These are phyloP conservation scores for Tolypocladium endophyticum DNA, from an alignment of 2,329 filamentous ascomycete species.

Conservation along the genomic window DNA sequence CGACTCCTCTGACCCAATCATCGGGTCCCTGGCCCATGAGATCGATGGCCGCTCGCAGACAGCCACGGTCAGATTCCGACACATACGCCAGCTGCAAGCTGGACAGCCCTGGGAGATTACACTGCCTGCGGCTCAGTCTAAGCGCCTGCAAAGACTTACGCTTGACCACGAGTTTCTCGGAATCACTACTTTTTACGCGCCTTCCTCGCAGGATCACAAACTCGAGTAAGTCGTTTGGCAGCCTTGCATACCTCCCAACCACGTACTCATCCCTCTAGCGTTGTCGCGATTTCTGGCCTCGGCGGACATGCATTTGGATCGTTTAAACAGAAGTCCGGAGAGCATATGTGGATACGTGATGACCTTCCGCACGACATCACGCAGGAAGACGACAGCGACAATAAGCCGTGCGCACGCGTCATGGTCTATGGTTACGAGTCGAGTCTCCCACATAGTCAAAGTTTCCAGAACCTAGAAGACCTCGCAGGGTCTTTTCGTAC, in stretches of 20 bases:
- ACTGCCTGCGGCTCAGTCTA: background rate
- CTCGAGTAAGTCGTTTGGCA: background rate
- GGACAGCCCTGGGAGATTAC: background rate
- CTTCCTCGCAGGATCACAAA: background rate
- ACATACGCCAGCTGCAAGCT: no score
- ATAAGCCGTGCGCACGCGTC: background rate
- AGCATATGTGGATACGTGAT: background rate
- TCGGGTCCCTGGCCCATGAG: background rate
- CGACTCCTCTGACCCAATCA: background rate
- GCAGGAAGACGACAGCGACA: no score
- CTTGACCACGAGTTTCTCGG: background rate
- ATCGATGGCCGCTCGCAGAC: background rate
- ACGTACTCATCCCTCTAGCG: background rate
- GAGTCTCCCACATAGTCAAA: background rate
- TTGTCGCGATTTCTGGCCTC: background rate
- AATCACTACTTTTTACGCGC: background rate
- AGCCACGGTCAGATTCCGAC: background rate
- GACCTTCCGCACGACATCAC: no score
- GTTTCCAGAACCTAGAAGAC: background rate
- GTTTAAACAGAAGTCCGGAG: background rate
- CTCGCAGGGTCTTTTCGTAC: background rate
- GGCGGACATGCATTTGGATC: background rate
- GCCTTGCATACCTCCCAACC: no score
- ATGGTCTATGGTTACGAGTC: background rate
- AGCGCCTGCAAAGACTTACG: background rate